A percentile compares a stretch with the other conserved stretches of the same genome.
These are phyloP conservation scores for Aspergillus taichungensis DNA, from an alignment of 495 filamentous ascomycete genomes.

Conservation along the genomic window DNA sequence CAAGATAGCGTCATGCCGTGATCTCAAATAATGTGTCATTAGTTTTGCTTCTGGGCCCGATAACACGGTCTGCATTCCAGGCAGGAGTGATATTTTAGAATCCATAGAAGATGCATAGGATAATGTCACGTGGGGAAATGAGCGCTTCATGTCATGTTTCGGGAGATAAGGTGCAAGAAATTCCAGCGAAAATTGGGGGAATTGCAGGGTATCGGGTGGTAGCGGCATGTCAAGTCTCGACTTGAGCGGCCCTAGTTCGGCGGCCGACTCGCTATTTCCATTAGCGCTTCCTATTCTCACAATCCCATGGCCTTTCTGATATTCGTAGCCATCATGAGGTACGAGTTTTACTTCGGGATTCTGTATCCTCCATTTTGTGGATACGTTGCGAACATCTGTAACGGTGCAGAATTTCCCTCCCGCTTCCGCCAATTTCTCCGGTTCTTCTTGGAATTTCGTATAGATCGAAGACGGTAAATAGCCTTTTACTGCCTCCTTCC, in stretches of 20 bases:
- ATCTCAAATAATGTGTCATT: slow-evolving; percentile 86
- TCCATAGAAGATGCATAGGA: slow-evolving; percentile 91
- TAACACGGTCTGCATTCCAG: slow-evolving; percentile 66
- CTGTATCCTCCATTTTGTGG: slow-evolving; percentile 43
- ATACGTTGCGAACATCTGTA: slow-evolving; percentile 44
- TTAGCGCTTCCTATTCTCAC: slow-evolving; percentile 23
- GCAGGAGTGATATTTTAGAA: slow-evolving; percentile 61
- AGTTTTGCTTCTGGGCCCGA: slow-evolving; percentile 76
- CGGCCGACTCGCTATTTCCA: slow-evolving; percentile 6
- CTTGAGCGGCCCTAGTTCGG: slow-evolving; percentile 7
- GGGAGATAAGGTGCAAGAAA: slow-evolving; percentile 43
- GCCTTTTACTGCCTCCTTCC: slow-evolving; percentile 41
- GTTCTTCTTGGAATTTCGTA: slow-evolving; percentile 41
- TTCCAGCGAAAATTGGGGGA: slow-evolving; percentile 34
- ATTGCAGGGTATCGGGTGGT: slow-evolving; percentile 37
- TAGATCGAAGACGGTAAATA: slow-evolving; percentile 46
- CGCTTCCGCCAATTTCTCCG: slow-evolving; percentile 37
- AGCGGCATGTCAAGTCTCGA: slow-evolving; percentile 18
- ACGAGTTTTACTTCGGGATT: slow-evolving; percentile 39
- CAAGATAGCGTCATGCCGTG: slow-evolving; percentile 73
- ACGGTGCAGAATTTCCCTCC: slow-evolving; percentile 42
- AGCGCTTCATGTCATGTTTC: slow-evolving; percentile 18
- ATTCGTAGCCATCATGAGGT: slow-evolving; percentile 44
- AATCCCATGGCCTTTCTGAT: slow-evolving; percentile 43
- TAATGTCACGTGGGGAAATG: slow-evolving; percentile 54